A percentile compares a stretch with the other conserved stretches of the same genome.
Conservation (phyloP, 306 rosid genomes). For the Citrullus colocynthis region DNA sequence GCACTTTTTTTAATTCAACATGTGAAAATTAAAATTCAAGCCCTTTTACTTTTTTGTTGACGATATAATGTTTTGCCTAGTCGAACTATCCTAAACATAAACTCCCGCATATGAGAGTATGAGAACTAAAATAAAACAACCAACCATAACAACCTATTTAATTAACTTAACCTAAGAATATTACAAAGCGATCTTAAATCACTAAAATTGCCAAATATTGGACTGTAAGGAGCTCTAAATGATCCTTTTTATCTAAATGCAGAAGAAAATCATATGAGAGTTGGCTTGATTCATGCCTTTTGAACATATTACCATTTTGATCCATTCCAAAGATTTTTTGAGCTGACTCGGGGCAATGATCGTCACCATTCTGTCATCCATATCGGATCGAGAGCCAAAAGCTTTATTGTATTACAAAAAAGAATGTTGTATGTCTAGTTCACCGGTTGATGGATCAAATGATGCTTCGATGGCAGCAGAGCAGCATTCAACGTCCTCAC, state of each 20-base stretch:
- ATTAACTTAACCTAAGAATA: neutral
- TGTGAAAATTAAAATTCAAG: too few species aligned
- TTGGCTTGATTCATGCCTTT: neutral
- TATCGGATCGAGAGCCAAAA: neutral
- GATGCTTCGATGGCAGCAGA: conserved; percentile 49
- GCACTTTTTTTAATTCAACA: too few species aligned
- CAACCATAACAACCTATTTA: neutral
- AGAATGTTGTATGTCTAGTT: conserved; percentile 27
- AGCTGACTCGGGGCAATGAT: neutral
- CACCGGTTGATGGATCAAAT: conserved; percentile 52
- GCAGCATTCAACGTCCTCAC: conserved; percentile 10
- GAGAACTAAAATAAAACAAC: too few species aligned
- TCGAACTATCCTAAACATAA: too few species aligned
- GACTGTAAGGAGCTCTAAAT: neutral
- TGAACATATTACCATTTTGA: neutral
- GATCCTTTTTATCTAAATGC: neutral
- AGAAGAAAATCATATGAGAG: neutral
- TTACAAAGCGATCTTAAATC: neutral
- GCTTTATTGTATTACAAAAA: conserved; percentile 19
- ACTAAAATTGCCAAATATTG: neutral
- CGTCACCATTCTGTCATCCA: neutral
- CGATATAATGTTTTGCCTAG: too few species aligned
- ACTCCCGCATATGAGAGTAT: too few species aligned
- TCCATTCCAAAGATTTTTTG: neutral
- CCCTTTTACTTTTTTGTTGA: too few species aligned